A percentile compares a stretch with the other conserved stretches of the same genome.
phyloP scores from a whole-genome alignment of 805 yeast species.

The Candida peoriensis region DNA sequence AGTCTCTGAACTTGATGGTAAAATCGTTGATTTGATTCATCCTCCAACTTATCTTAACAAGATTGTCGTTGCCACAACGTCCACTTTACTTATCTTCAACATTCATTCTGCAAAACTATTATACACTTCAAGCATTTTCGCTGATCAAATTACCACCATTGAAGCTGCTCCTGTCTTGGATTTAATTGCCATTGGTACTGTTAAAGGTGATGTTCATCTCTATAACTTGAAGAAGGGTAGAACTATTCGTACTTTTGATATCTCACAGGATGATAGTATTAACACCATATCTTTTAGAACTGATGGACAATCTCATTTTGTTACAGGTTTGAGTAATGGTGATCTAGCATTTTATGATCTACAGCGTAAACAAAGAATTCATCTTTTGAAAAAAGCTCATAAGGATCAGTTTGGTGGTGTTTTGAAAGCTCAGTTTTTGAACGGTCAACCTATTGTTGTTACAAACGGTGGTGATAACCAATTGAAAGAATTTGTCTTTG shows the following conservation, averaged over 20 bases:
- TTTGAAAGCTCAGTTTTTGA: slow-evolving; percentile 64
- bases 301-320: slow-evolving; percentile 82
- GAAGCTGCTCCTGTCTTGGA: slow-evolving; percentile 87
- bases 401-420: slow-evolving; percentile 73
- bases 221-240: slow-evolving; percentile 66
- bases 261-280: slow-evolving; percentile 32
- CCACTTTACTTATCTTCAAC: slow-evolving; percentile 59
- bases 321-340: slow-evolving; percentile 73
- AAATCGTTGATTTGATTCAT: slow-evolving; percentile 65
- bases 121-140: slow-evolving; percentile 49
- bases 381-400: slow-evolving; percentile 69
- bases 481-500: slow-evolving; percentile 87
- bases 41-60: slow-evolving; percentile 92
- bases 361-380: slow-evolving; percentile 66
- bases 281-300: slow-evolving; percentile 80
- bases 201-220: slow-evolving; percentile 59
- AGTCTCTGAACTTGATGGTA: slow-evolving; percentile 61
- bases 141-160: slow-evolving; percentile 58
- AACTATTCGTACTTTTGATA: slow-evolving; percentile 44
- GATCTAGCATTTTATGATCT: slow-evolving; percentile 84
- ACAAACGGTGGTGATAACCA: slow-evolving; percentile 90
- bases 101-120: slow-evolving; percentile 71
- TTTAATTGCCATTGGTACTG: slow-evolving; percentile 70
- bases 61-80: slow-evolving; percentile 73
- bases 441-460: slow-evolving; percentile 88